Conservation (phyloP, 1,139 yeast species). For the Kluyveromyces sp. region DNA sequence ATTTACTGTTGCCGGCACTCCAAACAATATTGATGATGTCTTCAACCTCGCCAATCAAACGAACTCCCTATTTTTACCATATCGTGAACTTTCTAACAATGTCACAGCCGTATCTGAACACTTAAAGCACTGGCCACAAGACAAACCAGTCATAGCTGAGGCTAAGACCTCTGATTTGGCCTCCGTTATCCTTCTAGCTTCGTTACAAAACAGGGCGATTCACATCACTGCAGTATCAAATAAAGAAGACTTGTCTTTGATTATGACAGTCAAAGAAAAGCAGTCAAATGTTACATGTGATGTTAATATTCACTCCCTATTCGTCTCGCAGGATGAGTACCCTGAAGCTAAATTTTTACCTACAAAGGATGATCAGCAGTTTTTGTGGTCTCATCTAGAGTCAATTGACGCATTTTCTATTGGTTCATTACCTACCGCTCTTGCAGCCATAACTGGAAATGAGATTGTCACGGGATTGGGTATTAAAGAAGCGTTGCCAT, state of each 20-base stretch:
- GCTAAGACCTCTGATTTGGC: constrained; percentile 91
- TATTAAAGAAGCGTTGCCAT: constrained; percentile 71
- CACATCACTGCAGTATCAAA: constrained; percentile 85
- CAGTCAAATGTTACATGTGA: constrained; percentile 83
- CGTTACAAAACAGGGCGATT: constrained; percentile 76
- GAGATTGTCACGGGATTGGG: constrained; percentile 67
- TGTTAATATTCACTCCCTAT: constrained; percentile 73
- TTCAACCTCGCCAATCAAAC: constrained; percentile 60
- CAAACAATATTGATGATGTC: constrained; percentile 55
- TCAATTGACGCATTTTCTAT: constrained; percentile 81
- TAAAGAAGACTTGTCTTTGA: constrained; percentile 75
- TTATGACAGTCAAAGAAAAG: constrained; percentile 79
- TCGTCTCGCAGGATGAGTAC: constrained; percentile 65
- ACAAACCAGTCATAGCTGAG: constrained; percentile 84
- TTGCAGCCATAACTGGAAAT: constrained; percentile 60
- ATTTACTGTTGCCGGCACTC: constrained; percentile 76
- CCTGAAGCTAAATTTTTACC: constrained; percentile 72
- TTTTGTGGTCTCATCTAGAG: constrained; percentile 70
- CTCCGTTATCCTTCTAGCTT: constrained; percentile 80
- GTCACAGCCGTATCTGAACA: constrained; percentile 74
- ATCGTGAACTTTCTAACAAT: constrained; percentile 62
- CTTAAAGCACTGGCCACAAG: constrained; percentile 75
- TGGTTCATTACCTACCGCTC: constrained; percentile 69
- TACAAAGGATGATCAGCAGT: constrained; percentile 68
- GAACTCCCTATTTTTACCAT: constrained; percentile 76